A percentile compares a stretch with the other conserved stretches of the same genome.
These are phyloP conservation scores for Eucalyptus pumila DNA, from an alignment of 345 rosid species.

Conservation along the genomic window DNA sequence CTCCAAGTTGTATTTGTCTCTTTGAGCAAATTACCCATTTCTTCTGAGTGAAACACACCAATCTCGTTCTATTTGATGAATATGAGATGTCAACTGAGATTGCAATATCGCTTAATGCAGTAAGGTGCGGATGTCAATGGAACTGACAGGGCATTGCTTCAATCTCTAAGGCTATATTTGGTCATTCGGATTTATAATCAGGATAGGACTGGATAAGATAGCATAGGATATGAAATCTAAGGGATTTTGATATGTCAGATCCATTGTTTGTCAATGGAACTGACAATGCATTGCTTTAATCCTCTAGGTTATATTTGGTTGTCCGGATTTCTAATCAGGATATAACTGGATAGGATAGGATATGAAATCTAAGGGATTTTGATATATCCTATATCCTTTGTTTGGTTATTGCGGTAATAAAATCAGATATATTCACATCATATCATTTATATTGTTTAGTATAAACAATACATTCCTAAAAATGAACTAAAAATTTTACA, in stretches of 20 bases:
- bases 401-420: no score
- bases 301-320: slow-evolving; percentile 2
- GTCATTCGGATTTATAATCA: no score
- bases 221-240: no score
- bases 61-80: not conserved
- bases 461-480: no score
- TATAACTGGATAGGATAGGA: no score
- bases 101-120: slow-evolving; percentile 9
- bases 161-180: slow-evolving; percentile 14
- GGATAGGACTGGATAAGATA: no score
- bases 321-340: no score
- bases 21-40: not conserved
- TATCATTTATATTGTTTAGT: no score
- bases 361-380: slow-evolving; percentile 4
- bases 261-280: slow-evolving; percentile 3
- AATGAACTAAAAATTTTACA: no score
- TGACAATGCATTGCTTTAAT: slow-evolving; percentile 28
- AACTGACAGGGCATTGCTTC: slow-evolving; percentile 27
- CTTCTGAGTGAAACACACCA: not conserved
- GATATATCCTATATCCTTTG: no score
- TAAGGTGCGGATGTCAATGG: slow-evolving; percentile 29
- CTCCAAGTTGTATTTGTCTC: not conserved
- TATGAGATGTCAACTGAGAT: not conserved
- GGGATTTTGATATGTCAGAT: no score
- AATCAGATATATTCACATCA: no score